Evolutionary conservation across 139 green algal genomes (phyloP), one percentile per base, ranked within the genome.

Genomic region (Chlamydomonas incerta): DNA sequence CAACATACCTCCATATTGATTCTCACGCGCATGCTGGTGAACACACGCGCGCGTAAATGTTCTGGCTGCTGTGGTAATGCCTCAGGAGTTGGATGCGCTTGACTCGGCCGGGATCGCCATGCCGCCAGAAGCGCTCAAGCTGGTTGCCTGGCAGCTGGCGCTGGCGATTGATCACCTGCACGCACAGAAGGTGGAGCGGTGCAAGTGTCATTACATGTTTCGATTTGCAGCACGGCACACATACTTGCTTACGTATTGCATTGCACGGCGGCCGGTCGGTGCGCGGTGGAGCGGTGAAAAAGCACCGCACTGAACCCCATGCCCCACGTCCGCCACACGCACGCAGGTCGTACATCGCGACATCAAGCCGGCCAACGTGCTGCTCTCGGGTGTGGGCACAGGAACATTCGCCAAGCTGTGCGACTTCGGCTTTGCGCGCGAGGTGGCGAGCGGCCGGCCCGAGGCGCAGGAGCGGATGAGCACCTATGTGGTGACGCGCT

Each of bases 311-410:
- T 29, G 29, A 46, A 21, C 65, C 10, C 65, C 65, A n/a, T n/a
- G 41, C 41, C 41, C 41, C 41, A 50, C 41, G 41, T 50, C 41
- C 26, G 11, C 24, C 41, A 50, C 66, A 72, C 20, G 5, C 2
- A 24, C 20, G 15, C 70, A 75, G 70, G 70, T 75, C 1, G 33
- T 75, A 1, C 70, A 75, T 24, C 70, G 70, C 3, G 37, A 75
- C 37, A 31, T 75, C 70, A 75, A 75, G 37, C 70, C 70, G 9
- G 70, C n/a, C 37, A 75, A 75, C 37, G 70, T 75, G 70, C 70
- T 75, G 37, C 37, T 75, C 3, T 23, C 37, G 15, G 37, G 35
- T 0, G 9, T 37, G 17, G 37, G 70, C 35, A 35, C 17, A 0
- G 17, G 37, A 1, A 34, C 6, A 3, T 1, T 24, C 4, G 41